Conservation (phyloP, 495 filamentous ascomycete species). For the Talaromyces proteolyticus region DNA sequence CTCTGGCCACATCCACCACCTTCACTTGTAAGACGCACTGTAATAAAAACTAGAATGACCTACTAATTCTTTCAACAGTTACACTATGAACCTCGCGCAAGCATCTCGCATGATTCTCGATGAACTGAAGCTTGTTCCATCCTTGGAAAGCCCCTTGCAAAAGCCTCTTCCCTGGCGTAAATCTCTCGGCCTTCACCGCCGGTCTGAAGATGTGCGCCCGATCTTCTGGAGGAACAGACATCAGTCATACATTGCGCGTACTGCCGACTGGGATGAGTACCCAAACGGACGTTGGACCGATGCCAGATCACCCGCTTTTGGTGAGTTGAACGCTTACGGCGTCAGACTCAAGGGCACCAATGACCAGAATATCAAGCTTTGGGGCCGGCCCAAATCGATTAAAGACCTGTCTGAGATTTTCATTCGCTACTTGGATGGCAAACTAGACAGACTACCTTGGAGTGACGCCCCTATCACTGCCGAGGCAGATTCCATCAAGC, state of each 20-base stretch:
- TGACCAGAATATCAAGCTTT: constrained; percentile 91
- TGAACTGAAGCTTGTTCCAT: constrained; percentile 74
- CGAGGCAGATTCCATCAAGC: constrained; percentile 73
- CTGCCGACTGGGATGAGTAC: constrained; percentile 98
- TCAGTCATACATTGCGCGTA: constrained; percentile 88
- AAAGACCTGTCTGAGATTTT: constrained; percentile 79
- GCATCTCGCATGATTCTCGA: constrained; percentile 91
- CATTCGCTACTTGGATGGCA: constrained; percentile 71
- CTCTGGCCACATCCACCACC: constrained; percentile 67
- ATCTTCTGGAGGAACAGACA: constrained; percentile 99
- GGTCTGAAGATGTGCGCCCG: constrained; percentile 92
- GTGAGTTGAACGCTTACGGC: constrained; percentile 92
- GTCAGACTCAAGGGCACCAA: constrained; percentile 95
- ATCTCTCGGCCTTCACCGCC: constrained; percentile 79
- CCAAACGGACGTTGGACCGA: constrained; percentile 99
- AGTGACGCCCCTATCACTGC: constrained; percentile 79
- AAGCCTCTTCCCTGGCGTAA: constrained; percentile 91
- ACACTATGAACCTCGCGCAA: constrained; percentile 98
- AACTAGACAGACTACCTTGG: constrained; percentile 85
- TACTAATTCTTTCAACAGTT: constrained; percentile 39
- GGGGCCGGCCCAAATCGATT: constrained; percentile 78
- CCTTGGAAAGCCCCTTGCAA: constrained; percentile 66
- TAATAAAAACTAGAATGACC: too few species aligned
- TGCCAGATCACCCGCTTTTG: constrained; percentile 92
- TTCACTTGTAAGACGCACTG: constrained; percentile 71